Evolutionary conservation across 805 yeast genomes (phyloP).

Genomic region (Teunomyces atbi): DNA sequence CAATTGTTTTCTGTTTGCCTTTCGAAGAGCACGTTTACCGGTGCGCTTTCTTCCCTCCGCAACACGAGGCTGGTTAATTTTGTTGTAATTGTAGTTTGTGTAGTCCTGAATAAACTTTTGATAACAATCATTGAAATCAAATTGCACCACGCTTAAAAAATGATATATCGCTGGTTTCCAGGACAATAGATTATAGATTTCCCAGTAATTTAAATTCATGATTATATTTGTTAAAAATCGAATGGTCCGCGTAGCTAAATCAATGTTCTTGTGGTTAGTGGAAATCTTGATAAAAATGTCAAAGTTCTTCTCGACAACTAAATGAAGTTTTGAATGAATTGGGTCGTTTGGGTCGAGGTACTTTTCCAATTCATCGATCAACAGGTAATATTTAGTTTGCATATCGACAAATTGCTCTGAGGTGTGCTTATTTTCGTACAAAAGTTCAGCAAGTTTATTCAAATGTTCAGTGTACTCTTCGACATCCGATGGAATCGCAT

Average conservation of each 20-base stretch:
- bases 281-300: conserved; percentile 37
- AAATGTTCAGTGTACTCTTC: conserved; percentile 40
- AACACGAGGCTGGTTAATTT: conserved; percentile 15
- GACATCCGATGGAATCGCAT: conserved; percentile 27
- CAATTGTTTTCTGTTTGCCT: neutral
- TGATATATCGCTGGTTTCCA: conserved; percentile 45
- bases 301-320: conserved; percentile 37
- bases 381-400: conserved; percentile 21
- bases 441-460: conserved; percentile 26
- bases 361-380: conserved; percentile 23
- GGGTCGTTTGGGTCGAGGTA: conserved; percentile 26
- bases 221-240: conserved; percentile 37
- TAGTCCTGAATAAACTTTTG: conserved; percentile 33
- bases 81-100: conserved; percentile 23
- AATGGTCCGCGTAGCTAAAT: conserved; percentile 33
- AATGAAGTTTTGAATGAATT: conserved; percentile 28
- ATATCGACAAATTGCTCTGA: conserved; percentile 16
- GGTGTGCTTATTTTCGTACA: conserved; percentile 18
- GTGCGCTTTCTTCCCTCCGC: neutral
- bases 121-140: conserved; percentile 42
- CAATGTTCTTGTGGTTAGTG: conserved; percentile 27
- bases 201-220: conserved; percentile 44
- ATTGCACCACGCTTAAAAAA: conserved; percentile 36
- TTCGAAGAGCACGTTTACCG: neutral
- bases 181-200: conserved; percentile 37